Percentiles rank a stretch among this genome's conserved stretches.
These are phyloP conservation scores for Umbelopsis sp. DNA, from an alignment of 371 early-diverging fungal species.

Conservation along the genomic window DNA sequence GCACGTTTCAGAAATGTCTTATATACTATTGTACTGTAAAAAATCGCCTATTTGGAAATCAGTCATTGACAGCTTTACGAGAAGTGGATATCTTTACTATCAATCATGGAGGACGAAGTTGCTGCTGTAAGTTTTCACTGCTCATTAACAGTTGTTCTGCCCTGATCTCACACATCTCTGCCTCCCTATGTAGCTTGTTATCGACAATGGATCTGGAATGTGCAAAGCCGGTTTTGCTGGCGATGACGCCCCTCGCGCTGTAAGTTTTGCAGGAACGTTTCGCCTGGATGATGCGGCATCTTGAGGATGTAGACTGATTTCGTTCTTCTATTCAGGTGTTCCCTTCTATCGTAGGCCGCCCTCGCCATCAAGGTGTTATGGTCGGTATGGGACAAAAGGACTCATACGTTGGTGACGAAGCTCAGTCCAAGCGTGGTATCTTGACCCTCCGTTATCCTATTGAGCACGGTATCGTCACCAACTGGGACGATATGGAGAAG, in stretches of 20 bases:
- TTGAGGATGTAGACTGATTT: slow-evolving; percentile 1
- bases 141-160: not conserved
- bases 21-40: slow-evolving; percentile 7
- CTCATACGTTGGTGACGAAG: slow-evolving; percentile 99
- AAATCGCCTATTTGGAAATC: slow-evolving; percentile 12
- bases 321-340: slow-evolving; percentile 71
- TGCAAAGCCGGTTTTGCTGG: slow-evolving; percentile 99
- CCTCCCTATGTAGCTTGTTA: slow-evolving; percentile 64
- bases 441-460: slow-evolving; percentile 99
- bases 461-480: slow-evolving; percentile 99
- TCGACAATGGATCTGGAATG: slow-evolving; percentile 99
- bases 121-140: slow-evolving; percentile 74
- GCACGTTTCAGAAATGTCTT: not conserved
- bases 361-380: slow-evolving; percentile 99
- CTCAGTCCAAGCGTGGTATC: slow-evolving; percentile 99
- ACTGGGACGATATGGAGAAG: slow-evolving; percentile 99
- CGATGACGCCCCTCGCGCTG: slow-evolving; percentile 99
- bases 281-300: too few relatives aligned
- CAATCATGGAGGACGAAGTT: slow-evolving; percentile 81
- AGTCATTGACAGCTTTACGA: slow-evolving; percentile 14
- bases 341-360: slow-evolving; percentile 99
- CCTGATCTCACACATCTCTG: slow-evolving; percentile 4
- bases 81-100: not conserved
- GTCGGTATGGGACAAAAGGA: slow-evolving; percentile 99
- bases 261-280: slow-evolving; percentile 56